Base-by-base conservation (phyloP, 2,329 filamentous ascomycete species). In the Chaetomiaceae sp. region DNA sequence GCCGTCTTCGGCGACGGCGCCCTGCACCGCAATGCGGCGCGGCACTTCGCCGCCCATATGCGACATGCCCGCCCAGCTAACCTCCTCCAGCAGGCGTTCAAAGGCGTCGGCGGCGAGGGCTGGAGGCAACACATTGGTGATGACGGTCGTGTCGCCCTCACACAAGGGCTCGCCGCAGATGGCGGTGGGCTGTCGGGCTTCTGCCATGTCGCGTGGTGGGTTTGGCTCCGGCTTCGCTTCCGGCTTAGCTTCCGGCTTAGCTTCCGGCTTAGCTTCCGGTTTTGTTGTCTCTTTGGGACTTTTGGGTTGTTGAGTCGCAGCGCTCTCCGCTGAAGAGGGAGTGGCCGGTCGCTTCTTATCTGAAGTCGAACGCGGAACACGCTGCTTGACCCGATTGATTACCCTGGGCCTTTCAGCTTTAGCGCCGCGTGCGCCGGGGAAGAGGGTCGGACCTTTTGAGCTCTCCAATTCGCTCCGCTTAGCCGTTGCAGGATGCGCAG, bases 41-140 rank as follows among this genome's bases (percentile, higher is more conserved):
- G 94, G 94, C 0, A 97, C 94, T 62, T 94, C 87, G 23, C 94
- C 91, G 30, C 89, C 89, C 59, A 92, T 86, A 62, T 97, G 94
- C 38, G 85, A 86, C 94, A 99, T 97, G 59, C 81, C 86, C 65
- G 92, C 86, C 90, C 92, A 99, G 60, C 79, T 74, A 0, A 96
- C 84, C 67, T 97, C 91, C 13, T 79, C 72, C 48, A 82, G 82
- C 14, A 96, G 73, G 34, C 77, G 78, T 18, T 84, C 76, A 66
- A 96, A 96, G 5, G 86, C 78, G 14, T 76, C 74, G 1, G 80
- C 71, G 4, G 76, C 75, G 1, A 87, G 63, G 6, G 73, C 65
- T 0, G 70, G 65, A 1, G 87, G 76, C 1, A 96, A 77, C 29
- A 96, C 71, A 57, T 90, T 74, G 57, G 84, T 75, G 33, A 90